These are phyloP conservation scores for Escovopsis weberi DNA, from an alignment of 2,329 filamentous ascomycete genomes.

Conservation along the genomic window DNA sequence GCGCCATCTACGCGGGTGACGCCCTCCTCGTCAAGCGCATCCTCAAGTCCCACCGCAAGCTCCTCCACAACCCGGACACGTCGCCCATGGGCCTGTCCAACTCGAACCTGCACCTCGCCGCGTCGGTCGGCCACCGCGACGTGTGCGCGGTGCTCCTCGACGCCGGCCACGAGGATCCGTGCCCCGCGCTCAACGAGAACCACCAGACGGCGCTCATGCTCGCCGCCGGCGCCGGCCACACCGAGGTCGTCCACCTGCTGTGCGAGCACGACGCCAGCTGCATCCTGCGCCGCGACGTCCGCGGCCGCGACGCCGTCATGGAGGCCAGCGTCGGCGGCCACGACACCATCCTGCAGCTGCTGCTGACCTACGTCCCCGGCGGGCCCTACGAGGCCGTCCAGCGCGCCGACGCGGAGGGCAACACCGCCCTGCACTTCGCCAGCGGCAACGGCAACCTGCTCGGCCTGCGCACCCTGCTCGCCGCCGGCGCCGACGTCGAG, in stretches of 20 bases:
- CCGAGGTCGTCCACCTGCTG: slow-evolving; percentile 59
- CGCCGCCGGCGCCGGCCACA: slow-evolving; percentile 53
- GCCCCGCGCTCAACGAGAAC: slow-evolving; percentile 62
- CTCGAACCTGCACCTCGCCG: slow-evolving; percentile 71
- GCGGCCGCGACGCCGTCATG: slow-evolving; percentile 60
- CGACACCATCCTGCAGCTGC: slow-evolving; percentile 49
- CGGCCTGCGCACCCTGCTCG: slow-evolving; percentile 60
- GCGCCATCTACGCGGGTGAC: slow-evolving; percentile 67
- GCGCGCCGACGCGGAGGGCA: slow-evolving; percentile 55
- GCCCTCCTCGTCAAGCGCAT: slow-evolving; percentile 60
- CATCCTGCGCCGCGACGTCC: slow-evolving; percentile 50
- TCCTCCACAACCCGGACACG: slow-evolving; percentile 68
- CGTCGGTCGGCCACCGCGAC: slow-evolving; percentile 52
- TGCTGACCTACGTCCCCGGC: slow-evolving; percentile 45
- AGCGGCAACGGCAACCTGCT: slow-evolving; percentile 68
- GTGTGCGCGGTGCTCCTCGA: slow-evolving; percentile 57
- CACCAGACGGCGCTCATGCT: slow-evolving; percentile 74
- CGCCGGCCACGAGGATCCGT: slow-evolving; percentile 60
- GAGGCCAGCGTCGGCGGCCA: slow-evolving; percentile 45
- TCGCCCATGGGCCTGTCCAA: slow-evolving; percentile 56
- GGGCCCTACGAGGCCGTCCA: slow-evolving; percentile 39
- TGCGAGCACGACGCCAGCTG: slow-evolving; percentile 47
- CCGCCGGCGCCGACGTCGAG: slow-evolving; percentile 62
- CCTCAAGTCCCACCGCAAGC: slow-evolving; percentile 52
- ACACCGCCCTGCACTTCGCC: slow-evolving; percentile 77